These are phyloP conservation scores for Kandelia obovata DNA, from an alignment of 345 rosid genomes.

Conservation along the genomic window DNA sequence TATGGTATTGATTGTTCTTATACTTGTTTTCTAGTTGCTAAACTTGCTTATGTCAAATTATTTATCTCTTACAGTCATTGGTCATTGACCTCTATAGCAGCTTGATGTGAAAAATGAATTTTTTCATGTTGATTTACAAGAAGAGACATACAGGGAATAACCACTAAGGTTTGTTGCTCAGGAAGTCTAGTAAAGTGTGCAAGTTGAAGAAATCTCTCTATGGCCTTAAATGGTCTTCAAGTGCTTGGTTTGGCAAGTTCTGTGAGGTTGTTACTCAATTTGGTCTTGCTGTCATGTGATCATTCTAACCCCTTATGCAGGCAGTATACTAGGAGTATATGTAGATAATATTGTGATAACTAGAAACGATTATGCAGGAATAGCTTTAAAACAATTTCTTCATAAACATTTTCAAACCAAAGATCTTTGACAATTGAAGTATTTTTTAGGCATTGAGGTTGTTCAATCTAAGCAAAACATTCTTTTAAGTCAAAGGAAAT, in stretches of 20 bases:
- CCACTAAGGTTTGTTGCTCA: neutral
- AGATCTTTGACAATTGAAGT: neutral
- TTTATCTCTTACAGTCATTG: neutral
- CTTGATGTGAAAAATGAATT: neutral
- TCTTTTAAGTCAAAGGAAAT: neutral
- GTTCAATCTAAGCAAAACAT: neutral
- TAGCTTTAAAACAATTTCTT: neutral
- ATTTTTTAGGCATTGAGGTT: neutral
- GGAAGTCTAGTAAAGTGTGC: neutral
- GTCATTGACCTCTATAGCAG: neutral
- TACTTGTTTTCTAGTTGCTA: neutral
- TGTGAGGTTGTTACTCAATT: neutral
- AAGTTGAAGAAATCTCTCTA: neutral
- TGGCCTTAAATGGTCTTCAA: neutral
- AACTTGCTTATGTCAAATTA: neutral
- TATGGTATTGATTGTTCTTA: neutral
- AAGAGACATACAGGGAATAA: neutral
- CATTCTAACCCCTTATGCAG: neutral
- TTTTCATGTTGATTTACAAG: neutral
- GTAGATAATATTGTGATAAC: neutral
- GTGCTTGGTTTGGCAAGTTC: neutral
- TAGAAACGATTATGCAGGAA: neutral
- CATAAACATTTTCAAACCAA: neutral
- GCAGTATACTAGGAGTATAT: neutral
- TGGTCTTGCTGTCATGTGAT: neutral